Evolutionary conservation across 768 basidiomycete species (phyloP), one percentile per base, ranked within the genome.

Genomic region (Leccinum subgranulosum): DNA sequence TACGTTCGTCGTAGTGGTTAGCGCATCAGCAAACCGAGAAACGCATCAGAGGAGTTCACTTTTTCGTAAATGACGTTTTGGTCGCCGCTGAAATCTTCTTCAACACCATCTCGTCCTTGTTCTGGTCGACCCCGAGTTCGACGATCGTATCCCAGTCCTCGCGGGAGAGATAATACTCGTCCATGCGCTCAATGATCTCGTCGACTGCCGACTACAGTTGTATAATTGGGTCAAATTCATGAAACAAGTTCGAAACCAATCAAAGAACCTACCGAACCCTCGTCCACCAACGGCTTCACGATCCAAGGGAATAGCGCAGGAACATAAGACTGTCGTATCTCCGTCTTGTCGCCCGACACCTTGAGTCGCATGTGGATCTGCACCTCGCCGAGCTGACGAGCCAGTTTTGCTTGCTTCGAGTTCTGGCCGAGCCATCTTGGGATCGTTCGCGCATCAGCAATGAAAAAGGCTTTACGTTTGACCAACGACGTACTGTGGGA

Each of bases 71-170:
- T 0, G 88, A 76, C 0, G 88, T 74, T 77, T 99, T 99, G 47
- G 88, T 87, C 0, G 88, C 83, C 0, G 87, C 65, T 0, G 91
- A 76, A 29, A 99, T 92, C 74, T 88, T 89, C 78, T 96, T 97
- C 65, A 90, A 73, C 11, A 96, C 81, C 2, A 75, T 6, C 0
- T 89, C 90, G 50, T 92, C 91, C 57, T 82, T 84, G 67, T 86
- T 81, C 6, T 88, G 80, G 56, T 85, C 97, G 8, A 99, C 82
- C 1, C 96, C 97, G 9, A 99, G 81, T 69, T 98, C 96, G 53
- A 98, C 83, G 53, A 98, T 79, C 10, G 93, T 87, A 65, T 99
- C 97, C 96, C 95, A 98, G 66, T 98, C 96, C 28, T 98, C 97
- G 61, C 89, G 91, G 3, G 87, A 86, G 31, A 99, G 73, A 72